These are phyloP conservation scores for Rhamnella rubrinervis DNA, from an alignment of 331 rosid species.

Conservation along the genomic window DNA sequence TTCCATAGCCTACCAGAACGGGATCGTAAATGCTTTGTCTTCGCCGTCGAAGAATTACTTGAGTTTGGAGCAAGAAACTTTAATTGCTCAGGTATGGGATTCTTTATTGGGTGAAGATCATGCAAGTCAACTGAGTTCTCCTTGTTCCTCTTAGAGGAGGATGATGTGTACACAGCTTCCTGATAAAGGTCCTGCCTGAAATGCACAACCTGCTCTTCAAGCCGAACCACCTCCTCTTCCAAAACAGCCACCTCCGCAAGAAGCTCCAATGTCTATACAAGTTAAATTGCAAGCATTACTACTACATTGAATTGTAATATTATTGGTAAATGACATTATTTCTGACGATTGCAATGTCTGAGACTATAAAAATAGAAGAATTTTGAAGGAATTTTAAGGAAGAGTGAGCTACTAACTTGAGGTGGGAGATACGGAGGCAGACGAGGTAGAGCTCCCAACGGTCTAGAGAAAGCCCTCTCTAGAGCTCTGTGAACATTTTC, in stretches of 20 bases:
- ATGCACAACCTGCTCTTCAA: constrained; percentile 75
- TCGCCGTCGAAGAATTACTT: constrained; percentile 22
- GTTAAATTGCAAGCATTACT: constrained; percentile 12
- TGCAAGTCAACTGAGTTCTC: constrained; percentile 33
- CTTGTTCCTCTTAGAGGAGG: constrained; percentile 57
- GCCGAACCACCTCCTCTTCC: constrained; percentile 93
- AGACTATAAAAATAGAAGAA: neutral
- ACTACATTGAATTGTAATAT: constrained; percentile 9
- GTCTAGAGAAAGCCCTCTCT: constrained; percentile 86
- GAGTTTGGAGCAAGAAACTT: constrained; percentile 38
- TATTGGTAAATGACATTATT: neutral
- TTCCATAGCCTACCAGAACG: constrained; percentile 42
- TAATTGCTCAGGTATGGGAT: constrained; percentile 31
- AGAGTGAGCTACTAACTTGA: constrained; percentile 46
- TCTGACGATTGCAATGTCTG: no score
- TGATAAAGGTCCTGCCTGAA: constrained; percentile 76
- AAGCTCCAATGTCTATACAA: constrained; percentile 66
- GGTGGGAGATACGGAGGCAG: constrained; percentile 92
- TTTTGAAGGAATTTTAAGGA: neutral
- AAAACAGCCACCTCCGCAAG: constrained; percentile 93
- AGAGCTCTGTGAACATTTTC: constrained; percentile 84
- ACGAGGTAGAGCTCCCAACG: constrained; percentile 97
- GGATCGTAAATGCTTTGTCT: constrained; percentile 16
- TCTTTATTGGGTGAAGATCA: constrained; percentile 25
- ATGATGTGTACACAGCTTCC: constrained; percentile 75